Conservation (phyloP, 139 green algal species). For the Zygnema circumcarinatum region DNA sequence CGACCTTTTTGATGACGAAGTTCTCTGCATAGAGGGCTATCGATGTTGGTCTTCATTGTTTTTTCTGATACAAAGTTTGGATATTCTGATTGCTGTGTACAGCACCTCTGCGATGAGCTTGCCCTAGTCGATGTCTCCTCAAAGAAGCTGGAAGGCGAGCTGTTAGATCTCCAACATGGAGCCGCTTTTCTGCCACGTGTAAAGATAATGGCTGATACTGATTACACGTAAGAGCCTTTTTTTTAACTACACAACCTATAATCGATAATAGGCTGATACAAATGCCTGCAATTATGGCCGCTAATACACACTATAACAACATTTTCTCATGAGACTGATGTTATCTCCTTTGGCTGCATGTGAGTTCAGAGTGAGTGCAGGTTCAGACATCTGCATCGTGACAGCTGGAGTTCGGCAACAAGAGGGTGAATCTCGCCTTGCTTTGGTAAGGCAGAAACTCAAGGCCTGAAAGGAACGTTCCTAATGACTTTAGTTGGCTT, state of each 20-base stretch:
- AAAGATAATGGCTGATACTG: conserved; percentile 31
- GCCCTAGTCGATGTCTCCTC: conserved; percentile 32
- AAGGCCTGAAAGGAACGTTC: no score
- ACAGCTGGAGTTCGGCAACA: conserved; percentile 27
- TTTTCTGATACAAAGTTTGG: not conserved
- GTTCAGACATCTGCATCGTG: conserved; percentile 37
- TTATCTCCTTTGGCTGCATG: no score
- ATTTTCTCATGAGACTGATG: no score
- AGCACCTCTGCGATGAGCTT: conserved; percentile 37
- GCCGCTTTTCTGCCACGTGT: conserved; percentile 35
- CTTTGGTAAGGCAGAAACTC: no score
- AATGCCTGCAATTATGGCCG: no score
- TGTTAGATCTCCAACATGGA: conserved; percentile 49
- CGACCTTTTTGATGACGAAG: no score
- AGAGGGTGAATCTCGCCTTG: conserved; percentile 40
- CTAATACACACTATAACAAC: no score
- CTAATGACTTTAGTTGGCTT: no score
- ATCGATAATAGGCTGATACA: no score
- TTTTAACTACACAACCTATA: no score
- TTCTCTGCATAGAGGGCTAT: not conserved
- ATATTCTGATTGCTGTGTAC: not conserved
- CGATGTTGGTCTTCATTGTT: not conserved
- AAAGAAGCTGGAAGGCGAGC: conserved; percentile 43
- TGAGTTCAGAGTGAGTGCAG: conserved; percentile 29
- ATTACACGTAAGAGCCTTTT: conserved; percentile 19